Percentiles rank a stretch among this genome's conserved stretches.
These are phyloP conservation scores for Benincasa hispida DNA, from an alignment of 306 rosid species.

Conservation along the genomic window DNA sequence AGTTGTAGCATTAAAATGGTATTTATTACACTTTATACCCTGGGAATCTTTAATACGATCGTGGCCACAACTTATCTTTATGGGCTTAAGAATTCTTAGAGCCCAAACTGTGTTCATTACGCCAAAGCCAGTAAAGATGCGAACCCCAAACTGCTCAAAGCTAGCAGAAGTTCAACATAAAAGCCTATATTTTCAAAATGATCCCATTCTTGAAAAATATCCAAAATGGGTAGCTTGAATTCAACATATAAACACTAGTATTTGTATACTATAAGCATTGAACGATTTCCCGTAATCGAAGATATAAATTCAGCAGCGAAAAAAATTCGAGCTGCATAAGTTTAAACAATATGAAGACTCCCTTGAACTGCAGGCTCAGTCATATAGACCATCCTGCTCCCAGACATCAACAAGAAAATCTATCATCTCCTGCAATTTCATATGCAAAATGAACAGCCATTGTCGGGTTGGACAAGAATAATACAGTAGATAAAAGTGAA, in stretches of 20 bases:
- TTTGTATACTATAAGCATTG: not conserved
- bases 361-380: constrained; percentile 26
- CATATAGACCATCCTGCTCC: constrained; percentile 80
- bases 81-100: not conserved
- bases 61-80: not conserved
- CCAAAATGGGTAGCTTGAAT: not conserved
- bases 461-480: not conserved
- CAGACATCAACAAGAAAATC: constrained; percentile 24
- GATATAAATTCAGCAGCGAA: not conserved
- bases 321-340: not conserved
- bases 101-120: not conserved
- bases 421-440: constrained; percentile 68
- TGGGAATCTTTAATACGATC: not conserved
- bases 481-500: not conserved
- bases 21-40: not conserved
- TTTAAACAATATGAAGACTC: not conserved
- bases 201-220: not conserved
- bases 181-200: not conserved
- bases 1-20: not conserved
- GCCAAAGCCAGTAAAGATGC: not conserved
- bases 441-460: constrained; percentile 9
- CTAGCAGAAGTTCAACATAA: not conserved
- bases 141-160: not conserved
- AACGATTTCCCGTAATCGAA: not conserved
- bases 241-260: not conserved